Evolutionary conservation across 257 asterid genomes (phyloP).

Genomic region (Euphrasia confusa): DNA sequence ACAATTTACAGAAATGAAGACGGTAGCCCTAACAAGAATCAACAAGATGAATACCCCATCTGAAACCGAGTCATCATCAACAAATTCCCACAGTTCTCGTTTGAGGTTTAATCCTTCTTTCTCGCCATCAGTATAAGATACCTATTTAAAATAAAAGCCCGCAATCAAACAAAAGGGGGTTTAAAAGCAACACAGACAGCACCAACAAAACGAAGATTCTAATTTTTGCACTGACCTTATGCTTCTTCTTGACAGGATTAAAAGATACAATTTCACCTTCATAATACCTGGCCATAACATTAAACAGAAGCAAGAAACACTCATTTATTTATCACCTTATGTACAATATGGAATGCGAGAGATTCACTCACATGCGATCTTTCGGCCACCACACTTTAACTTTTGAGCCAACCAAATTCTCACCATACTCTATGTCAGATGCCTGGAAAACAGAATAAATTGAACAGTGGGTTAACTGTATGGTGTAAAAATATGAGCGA

Average conservation of each 20-base stretch:
- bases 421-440: conserved; percentile 39
- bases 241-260: conserved; percentile 74
- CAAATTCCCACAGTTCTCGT: conserved; percentile 54
- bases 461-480: conserved; percentile 4
- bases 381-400: conserved; percentile 92
- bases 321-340: conserved; percentile 4
- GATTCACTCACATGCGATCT: conserved; percentile 60
- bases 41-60: conserved; percentile 44
- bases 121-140: conserved; percentile 76
- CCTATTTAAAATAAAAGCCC: conserved; percentile 38
- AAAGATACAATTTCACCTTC: conserved; percentile 62
- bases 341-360: conserved; percentile 7
- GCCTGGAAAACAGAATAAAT: conserved; percentile 40
- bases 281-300: conserved; percentile 64
- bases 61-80: conserved; percentile 41
- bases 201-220: conserved; percentile 20
- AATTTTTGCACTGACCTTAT: conserved; percentile 48
- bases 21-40: conserved; percentile 19
- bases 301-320: conserved; percentile 15
- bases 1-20: conserved; percentile 12
- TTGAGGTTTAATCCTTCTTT: conserved; percentile 57
- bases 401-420: conserved; percentile 67
- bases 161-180: conserved; percentile 14
- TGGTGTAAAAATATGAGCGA: neutral
- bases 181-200: conserved; percentile 22